phyloP scores from a whole-genome alignment of 371 early-diverging fungal genomes.

The Apophysomyces elegans region DNA sequence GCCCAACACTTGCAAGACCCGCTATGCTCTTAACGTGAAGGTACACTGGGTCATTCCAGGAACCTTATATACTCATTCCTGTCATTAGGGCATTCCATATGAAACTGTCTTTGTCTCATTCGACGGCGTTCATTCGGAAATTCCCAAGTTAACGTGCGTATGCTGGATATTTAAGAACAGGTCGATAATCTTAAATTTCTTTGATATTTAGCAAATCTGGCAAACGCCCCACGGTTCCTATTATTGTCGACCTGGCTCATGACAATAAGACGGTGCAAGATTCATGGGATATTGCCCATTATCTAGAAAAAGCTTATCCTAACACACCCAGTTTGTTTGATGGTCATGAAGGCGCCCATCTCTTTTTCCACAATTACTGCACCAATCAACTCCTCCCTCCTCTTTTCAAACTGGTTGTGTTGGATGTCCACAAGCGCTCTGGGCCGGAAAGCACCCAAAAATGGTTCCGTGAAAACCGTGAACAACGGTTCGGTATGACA shows the following conservation, averaged over 20 bases:
- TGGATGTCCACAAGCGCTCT: constrained; percentile 4
- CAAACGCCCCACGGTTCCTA: constrained; percentile 20
- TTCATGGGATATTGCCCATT: constrained; percentile 26
- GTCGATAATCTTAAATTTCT: neutral
- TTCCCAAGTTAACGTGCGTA: constrained; percentile 23
- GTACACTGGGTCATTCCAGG: constrained; percentile 3
- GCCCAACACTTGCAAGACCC: constrained; percentile 28
- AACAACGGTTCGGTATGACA: constrained; percentile 10
- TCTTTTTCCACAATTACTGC: constrained; percentile 22
- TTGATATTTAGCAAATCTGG: constrained; percentile 18
- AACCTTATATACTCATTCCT: neutral
- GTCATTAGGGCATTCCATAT: constrained; percentile 21
- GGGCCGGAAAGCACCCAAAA: constrained; percentile 10
- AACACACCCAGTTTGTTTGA: constrained; percentile 9
- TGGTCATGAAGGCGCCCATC: constrained; percentile 17
- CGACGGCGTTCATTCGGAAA: constrained; percentile 4
- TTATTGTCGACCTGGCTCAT: constrained; percentile 19
- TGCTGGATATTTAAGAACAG: too few species aligned
- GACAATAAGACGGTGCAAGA: constrained; percentile 23
- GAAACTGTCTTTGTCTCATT: constrained; percentile 18
- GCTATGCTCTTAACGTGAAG: constrained; percentile 28
- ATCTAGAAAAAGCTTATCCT: constrained; percentile 28
- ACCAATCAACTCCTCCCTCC: constrained; percentile 2
- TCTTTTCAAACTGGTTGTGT: constrained; percentile 18
- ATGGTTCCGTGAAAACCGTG: constrained; percentile 15